A percentile compares a stretch with the other conserved stretches of the same genome.
phyloP scores from a whole-genome alignment of 2,329 filamentous ascomycete species.

The Cordyceps cicadae region DNA sequence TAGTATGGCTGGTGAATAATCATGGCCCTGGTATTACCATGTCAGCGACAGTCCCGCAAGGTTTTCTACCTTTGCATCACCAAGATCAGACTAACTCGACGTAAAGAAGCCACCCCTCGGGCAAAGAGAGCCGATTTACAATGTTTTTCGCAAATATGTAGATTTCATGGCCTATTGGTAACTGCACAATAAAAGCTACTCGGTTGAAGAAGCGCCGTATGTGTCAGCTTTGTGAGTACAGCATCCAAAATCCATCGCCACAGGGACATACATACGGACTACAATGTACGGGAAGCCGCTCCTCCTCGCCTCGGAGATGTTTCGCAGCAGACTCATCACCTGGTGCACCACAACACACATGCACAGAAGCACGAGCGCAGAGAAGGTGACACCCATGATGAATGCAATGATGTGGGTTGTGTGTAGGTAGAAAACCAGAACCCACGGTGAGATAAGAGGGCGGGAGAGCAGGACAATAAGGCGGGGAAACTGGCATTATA shows the following conservation, averaged over 20 bases:
- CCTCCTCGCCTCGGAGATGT: constrained; percentile 42
- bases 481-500: neutral
- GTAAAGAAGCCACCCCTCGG: constrained; percentile 47
- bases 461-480: neutral
- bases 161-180: neutral
- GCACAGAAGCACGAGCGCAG: constrained; percentile 15
- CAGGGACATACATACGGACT: constrained; percentile 35
- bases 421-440: neutral
- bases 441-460: too few relatives aligned
- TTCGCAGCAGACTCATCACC: constrained; percentile 29
- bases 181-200: neutral
- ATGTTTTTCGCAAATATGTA: constrained; percentile 27
- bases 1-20: constrained; percentile 52
- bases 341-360: constrained; percentile 26
- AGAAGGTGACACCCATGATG: neutral
- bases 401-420: neutral
- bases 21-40: constrained; percentile 34
- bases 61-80: neutral
- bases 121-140: constrained; percentile 43
- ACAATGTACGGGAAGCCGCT: constrained; percentile 46
- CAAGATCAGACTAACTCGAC: constrained; percentile 42
- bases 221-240: neutral
- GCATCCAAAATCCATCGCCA: neutral
- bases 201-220: neutral
- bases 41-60: neutral